These are phyloP conservation scores for Ciborinia camelliae DNA, from an alignment of 2,329 filamentous ascomycete genomes.

Conservation along the genomic window DNA sequence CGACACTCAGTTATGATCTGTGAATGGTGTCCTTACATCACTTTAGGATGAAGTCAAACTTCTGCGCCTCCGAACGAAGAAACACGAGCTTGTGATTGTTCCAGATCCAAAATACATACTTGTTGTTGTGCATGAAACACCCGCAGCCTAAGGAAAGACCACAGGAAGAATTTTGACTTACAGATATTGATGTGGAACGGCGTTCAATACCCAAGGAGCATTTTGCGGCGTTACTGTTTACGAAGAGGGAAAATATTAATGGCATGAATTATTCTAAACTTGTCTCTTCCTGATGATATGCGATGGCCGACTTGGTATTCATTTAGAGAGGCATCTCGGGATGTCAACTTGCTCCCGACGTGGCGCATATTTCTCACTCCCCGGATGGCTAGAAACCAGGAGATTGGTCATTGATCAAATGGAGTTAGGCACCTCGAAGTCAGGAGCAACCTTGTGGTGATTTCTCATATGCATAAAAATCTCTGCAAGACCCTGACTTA, in stretches of 20 bases:
- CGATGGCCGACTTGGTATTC: background rate
- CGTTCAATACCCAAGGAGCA: slow-evolving; percentile 20
- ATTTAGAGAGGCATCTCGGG: background rate
- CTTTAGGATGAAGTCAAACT: slow-evolving; percentile 70
- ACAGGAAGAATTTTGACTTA: background rate
- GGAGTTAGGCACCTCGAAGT: background rate
- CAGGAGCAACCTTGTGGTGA: background rate
- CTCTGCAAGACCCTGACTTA: background rate
- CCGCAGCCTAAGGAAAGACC: slow-evolving; percentile 50
- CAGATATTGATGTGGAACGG: slow-evolving; percentile 5
- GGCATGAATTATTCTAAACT: background rate
- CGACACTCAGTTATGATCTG: background rate
- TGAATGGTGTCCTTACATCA: slow-evolving; percentile 17
- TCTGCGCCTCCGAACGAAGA: slow-evolving; percentile 74
- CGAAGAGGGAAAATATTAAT: background rate
- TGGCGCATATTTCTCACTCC: background rate
- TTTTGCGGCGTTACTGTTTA: slow-evolving; percentile 13
- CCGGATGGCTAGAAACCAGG: too few relatives aligned
- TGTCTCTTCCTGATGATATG: background rate
- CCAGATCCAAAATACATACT: slow-evolving; percentile 76
- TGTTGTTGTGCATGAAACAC: slow-evolving; percentile 78
- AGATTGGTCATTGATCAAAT: background rate
- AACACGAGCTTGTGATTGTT: slow-evolving; percentile 80
- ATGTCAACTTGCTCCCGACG: background rate
- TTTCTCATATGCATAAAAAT: background rate